Conservation (phyloP, 805 yeast genomes). For the Lachancea fermentati region DNA sequence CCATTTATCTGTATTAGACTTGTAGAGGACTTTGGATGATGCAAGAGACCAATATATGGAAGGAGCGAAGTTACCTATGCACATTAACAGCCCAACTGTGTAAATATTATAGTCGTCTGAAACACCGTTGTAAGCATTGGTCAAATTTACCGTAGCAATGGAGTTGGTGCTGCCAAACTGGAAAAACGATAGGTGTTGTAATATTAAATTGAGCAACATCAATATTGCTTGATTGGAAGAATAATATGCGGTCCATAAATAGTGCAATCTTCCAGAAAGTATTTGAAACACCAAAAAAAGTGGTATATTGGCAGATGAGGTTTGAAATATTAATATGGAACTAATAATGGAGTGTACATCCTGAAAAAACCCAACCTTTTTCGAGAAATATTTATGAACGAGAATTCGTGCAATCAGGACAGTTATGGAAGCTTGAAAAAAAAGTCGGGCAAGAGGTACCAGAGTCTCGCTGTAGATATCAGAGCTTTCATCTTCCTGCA, state of each 20-base stretch:
- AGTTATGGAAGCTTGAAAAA: conserved; percentile 23
- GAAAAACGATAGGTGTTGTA: conserved; percentile 77
- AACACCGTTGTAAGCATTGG: conserved; percentile 90
- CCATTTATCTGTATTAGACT: conserved; percentile 11
- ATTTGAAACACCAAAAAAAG: conserved; percentile 39
- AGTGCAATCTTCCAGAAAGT: conserved; percentile 6
- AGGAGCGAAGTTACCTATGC: conserved; percentile 78
- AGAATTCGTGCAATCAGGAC: conserved; percentile 32
- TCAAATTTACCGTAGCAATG: conserved; percentile 80
- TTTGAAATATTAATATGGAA: conserved; percentile 43
- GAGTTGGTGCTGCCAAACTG: conserved; percentile 90
- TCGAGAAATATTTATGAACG: conserved; percentile 12
- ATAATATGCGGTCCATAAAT: conserved; percentile 19
- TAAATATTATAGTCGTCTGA: conserved; percentile 55
- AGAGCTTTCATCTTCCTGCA: conserved; percentile 10
- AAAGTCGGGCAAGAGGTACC: conserved; percentile 33
- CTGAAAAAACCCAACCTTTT: conserved; percentile 5
- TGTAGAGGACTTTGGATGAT: conserved; percentile 26
- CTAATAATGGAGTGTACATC: conserved; percentile 28
- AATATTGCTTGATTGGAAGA: conserved; percentile 21
- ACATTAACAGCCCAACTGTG: conserved; percentile 72
- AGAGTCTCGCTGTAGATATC: conserved; percentile 30
- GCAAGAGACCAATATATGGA: conserved; percentile 72
- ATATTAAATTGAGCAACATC: conserved; percentile 33
- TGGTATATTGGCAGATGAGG: conserved; percentile 45